A percentile compares a stretch with the other conserved stretches of the same genome.
These are phyloP conservation scores for Pneumocystis canis DNA, from an alignment of 1,139 yeast species.

Conservation along the genomic window DNA sequence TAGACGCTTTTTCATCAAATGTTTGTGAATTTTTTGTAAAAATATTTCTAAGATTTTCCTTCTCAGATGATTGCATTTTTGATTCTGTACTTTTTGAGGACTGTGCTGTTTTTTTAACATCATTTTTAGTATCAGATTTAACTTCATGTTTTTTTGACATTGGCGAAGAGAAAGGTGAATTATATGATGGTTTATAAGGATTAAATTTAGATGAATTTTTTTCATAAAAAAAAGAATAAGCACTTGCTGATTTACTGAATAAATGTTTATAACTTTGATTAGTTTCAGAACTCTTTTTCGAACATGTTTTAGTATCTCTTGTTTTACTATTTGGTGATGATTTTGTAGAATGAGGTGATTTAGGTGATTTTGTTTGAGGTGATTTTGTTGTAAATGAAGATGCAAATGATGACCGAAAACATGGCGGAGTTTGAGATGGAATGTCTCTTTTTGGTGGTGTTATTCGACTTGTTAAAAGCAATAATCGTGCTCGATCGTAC, in stretches of 20 bases:
- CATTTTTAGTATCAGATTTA: neutral
- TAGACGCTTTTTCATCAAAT: neutral
- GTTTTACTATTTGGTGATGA: neutral
- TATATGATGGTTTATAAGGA: neutral
- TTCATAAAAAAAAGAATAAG: neutral
- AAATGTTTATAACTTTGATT: neutral
- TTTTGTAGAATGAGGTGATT: neutral
- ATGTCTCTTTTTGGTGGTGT: neutral
- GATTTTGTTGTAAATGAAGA: neutral
- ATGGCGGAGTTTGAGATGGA: neutral
- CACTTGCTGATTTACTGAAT: neutral
- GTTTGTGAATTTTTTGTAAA: neutral
- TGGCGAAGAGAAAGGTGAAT: neutral
- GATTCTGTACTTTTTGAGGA: neutral
- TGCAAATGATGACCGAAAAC: neutral
- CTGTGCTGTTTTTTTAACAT: neutral
- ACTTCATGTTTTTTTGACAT: neutral
- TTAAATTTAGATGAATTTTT: neutral
- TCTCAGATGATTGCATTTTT: neutral
- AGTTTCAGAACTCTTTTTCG: neutral
- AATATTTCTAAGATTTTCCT: neutral
- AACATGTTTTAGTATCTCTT: neutral
- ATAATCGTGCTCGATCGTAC: constrained; percentile 9
- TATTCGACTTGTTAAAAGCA: neutral
- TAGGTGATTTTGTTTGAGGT: neutral